These are phyloP conservation scores for Anisodus tanguticus DNA, from an alignment of 257 asterid species.

Conservation along the genomic window DNA sequence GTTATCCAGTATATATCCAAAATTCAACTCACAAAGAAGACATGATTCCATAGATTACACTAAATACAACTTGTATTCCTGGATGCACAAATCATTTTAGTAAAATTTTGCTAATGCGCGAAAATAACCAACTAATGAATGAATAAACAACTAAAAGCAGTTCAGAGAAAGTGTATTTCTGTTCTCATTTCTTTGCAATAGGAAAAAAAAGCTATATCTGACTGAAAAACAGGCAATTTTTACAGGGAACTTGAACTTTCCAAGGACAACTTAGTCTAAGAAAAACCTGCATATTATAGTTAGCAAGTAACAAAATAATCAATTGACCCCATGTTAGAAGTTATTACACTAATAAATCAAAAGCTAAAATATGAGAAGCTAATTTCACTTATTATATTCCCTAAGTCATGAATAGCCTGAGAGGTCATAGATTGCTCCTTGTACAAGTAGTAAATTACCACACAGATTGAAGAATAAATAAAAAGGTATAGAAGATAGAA, in stretches of 20 bases:
- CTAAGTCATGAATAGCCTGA: not conserved
- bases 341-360: not conserved
- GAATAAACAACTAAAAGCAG: slow-evolving; percentile 20
- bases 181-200: not conserved
- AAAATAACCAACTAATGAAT: not conserved
- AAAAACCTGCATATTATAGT: not conserved
- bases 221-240: not conserved
- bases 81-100: not conserved
- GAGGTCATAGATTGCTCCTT: no score
- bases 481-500: not conserved
- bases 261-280: not conserved
- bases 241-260: not conserved
- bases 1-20: not conserved
- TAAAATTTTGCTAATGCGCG: not conserved
- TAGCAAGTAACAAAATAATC: not conserved
- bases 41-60: not conserved
- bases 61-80: not conserved
- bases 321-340: not conserved
- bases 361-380: not conserved
- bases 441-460: no score
- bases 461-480: not conserved
- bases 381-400: not conserved
- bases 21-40: not conserved
- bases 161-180: not conserved
- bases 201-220: not conserved